Conservation (phyloP, 139 green algal species). For the Yamagishiella unicocca region DNA sequence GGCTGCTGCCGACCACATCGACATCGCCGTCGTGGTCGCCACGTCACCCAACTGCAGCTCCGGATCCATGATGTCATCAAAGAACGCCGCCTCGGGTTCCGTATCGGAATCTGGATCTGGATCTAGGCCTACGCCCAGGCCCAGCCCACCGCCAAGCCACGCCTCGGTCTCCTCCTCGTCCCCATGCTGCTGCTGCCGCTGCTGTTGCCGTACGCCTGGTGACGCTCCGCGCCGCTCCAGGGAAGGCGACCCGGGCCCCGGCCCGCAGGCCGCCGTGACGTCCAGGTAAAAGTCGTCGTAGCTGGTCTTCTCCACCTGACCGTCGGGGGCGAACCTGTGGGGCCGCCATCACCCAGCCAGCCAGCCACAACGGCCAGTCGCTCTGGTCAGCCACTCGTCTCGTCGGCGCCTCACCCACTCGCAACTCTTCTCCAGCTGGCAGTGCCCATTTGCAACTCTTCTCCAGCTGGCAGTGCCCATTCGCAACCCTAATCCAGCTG, state of each 20-base stretch:
- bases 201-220: background rate
- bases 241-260: background rate
- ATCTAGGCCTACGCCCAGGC: background rate
- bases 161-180: too few species aligned
- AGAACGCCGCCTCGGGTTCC: too few species aligned
- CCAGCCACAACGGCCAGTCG: slow-evolving; percentile 26
- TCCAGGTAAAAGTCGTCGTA: slow-evolving; percentile 82
- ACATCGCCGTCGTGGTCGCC: background rate
- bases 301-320: slow-evolving; percentile 62
- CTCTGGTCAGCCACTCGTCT: too few species aligned
- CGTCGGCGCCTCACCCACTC: too few species aligned
- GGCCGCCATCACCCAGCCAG: too few species aligned
- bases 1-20: background rate
- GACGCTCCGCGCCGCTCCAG: too few species aligned
- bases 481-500: too few species aligned
- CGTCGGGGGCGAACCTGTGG: slow-evolving; percentile 12
- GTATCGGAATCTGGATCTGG: background rate
- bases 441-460: too few species aligned
- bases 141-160: background rate
- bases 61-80: too few species aligned
- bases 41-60: too few species aligned
- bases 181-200: slow-evolving; percentile 20
- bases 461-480: too few species aligned
- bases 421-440: too few species aligned
- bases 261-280: slow-evolving; percentile 33